Base-by-base conservation (phyloP, 371 early-diverging fungal species). In the Saksenaea vasiformis region DNA sequence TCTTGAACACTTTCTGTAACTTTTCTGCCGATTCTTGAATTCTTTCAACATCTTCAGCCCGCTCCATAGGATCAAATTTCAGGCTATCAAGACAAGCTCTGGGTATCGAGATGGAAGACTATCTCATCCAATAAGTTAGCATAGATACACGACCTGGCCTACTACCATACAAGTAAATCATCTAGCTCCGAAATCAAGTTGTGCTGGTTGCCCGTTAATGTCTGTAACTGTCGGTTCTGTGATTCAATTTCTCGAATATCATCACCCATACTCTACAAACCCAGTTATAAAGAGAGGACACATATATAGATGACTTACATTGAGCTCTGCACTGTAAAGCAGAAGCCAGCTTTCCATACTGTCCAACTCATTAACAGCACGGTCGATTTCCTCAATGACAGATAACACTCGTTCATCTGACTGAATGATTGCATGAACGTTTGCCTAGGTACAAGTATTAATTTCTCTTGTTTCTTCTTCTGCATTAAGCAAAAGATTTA, bases 201-300 rank as follows among this genome's bases (percentile, higher is more conserved):
- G 35, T 92, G 88, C 64, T 96, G 97, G 70, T 96, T 98, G 19
- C 82, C 77, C 9, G 94, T 91, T 51, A 92, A 87, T 22, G 94
- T 85, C 73, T 96, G 96, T 65, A 98, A 85, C 34, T 88, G 91
- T 59, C 95, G 91, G 74, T 96, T 97, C 69, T 92, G 90, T 13
- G 90, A 82, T 78, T 96, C 95, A 61, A 98, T 96, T 64, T 95
- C 92, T 74, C 92, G 93, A 59, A 96, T 95, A 76, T 96, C 96
- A 73, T 94, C 93, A 27, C 94, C 97, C 93, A 96, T 96, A 57
- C 88, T 85, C 92, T 92, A 69, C 11, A 43, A 3, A n/a, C n/a
- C 7, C 0, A 37, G 26, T 15, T 11, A 39, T 56, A 24, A 36
- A 39, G 53, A 37, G 38, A 5, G 59, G 19, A 47, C 53, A n/a